Base-by-base conservation (phyloP, 495 filamentous ascomycete species). In the Podospora pseudopauciseta region DNA sequence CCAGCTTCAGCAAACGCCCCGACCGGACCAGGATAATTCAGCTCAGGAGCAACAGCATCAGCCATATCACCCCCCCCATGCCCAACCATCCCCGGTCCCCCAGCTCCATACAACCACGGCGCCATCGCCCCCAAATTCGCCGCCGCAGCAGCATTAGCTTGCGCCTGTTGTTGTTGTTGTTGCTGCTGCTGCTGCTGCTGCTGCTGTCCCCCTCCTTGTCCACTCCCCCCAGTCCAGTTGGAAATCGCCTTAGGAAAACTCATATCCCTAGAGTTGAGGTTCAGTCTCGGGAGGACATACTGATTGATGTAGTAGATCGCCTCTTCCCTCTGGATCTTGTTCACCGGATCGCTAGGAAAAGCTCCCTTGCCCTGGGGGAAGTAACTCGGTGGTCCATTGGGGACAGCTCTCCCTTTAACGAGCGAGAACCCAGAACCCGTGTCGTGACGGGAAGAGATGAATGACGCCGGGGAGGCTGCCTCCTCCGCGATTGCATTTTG, bases 281-380 rank as follows among this genome's bases (percentile, higher is more conserved):
- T 84, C 28, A 81, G 78, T 7, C 78, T 81, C 2, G 87, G 86
- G 5, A 89, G 75, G 0, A 89, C 85, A 66, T 86, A 88, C 74
- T 89, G 87, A 73, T 89, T 89, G 77, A 89, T 86, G 75, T 87
- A 88, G 67, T 81, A 83, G n/a, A 87, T 82, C 5, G 86, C 85
- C 60, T 88, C 87, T 71, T 88, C 87, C 16, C 85, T 80, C 69
- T 85, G 85, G 69, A 87, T 85, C 77, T 86, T 87, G 66, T 80
- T 82, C 13, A 85, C 77, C 4, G 81, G 84, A 68, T 87, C 85
- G 34, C 79, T 76, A 4, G 80, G 73, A 60, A 80, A 78, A 28
- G 77, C 78, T 20, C 79, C 78, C 0, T 77, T 76, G 0, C 76
- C 75, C 3, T 74, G 73, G 2, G 84, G 85, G 60, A 86, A 85